Base-by-base conservation (phyloP, 2,329 filamentous ascomycete species). In the Cordyceps cicadae region DNA sequence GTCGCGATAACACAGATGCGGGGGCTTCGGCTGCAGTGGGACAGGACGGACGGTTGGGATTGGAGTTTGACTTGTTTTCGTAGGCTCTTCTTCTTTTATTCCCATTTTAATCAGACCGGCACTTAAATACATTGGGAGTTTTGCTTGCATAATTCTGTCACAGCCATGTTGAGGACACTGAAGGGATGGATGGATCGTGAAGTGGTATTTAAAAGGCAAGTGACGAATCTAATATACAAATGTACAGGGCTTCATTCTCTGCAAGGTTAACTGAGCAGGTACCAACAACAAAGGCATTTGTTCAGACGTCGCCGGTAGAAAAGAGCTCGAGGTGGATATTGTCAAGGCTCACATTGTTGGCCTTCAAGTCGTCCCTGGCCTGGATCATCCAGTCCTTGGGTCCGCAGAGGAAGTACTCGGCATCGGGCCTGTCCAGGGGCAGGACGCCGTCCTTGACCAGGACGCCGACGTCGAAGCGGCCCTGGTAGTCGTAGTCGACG, bases 361-460 rank as follows among this genome's bases (percentile, higher is more conserved):
- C 72, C 65, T 77, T 71, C 62, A 90, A 72, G 62, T 75, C 76
- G 15, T 71, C 70, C 65, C 81, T 75, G 29, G 81, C 74, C 51
- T 83, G 79, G 12, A 77, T 66, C 88, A 91, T 91, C 75, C 90
- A 91, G 17, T 69, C 68, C 58, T 78, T 76, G 0, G 88, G 87
- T 0, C 88, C 88, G 67, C 88, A 91, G 50, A 89, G 71, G 66
- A 82, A 90, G 70, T 90, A 92, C 66, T 83, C 75, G 0, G 88
- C 77, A 52, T 71, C 71, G 1, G 70, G 54, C 64, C 87, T 74
- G 17, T 76, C 73, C 3, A 85, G 67, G 64, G 79, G 82, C 34
- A 91, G 72, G 49, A 81, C 75, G 0, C 70, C 67, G 17, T 79
- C 73, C 9, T 70, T 69, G 61, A 81, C 77, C 45, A 88, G 67